Base-by-base conservation (phyloP, 2,329 filamentous ascomycete species). In the Chaetomium olivaceum region DNA sequence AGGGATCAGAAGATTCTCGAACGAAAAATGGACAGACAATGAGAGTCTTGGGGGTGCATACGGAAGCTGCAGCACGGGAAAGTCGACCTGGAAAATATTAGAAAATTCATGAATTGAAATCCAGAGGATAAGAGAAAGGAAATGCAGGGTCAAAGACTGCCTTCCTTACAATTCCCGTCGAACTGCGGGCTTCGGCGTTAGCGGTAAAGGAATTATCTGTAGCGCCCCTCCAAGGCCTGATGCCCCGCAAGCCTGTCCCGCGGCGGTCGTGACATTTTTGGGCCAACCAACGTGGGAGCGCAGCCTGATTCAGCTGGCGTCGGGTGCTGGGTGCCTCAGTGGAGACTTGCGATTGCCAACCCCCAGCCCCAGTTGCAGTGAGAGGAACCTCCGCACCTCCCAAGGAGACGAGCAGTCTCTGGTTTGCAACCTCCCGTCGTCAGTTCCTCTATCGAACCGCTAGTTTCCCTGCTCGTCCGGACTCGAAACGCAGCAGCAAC, bases 311-410 rank as follows among this genome's bases (percentile, higher is more conserved):
- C 63, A 62, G 65, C 59, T 56, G 48, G 31, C 27, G 56, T 33
- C 56, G 12, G 23, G 27, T 46, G 56, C 50, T 55, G 59, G 62
- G 59, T 62, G 61, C 61, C 61, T 58, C 66, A 58, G 66, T 66
- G 66, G 66, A 62, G 60, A 55, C 61, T 7, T 46, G 61, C 60
- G 57, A 58, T 65, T 59, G 62, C 62, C 63, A 65, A 57, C 60
- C 51, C 51, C 61, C 61, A 25, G 3, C 27, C 27, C 27, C 27
- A 29, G 27, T n/a, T 52, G 39, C 46, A 36, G 23, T 23, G 33
- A 5, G 36, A 58, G 48, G 39, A 43, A 43, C 39, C 55, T 67
- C 65, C 51, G 57, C 62, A 51, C 29, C 39, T 56, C n/a, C 25
- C 43, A 39, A 39, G 23, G 8, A 19, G 48, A 31, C 21, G 39